Evolutionary conservation across 2,329 filamentous ascomycete species (phyloP).

Genomic region (Magnaporthales sp.): DNA sequence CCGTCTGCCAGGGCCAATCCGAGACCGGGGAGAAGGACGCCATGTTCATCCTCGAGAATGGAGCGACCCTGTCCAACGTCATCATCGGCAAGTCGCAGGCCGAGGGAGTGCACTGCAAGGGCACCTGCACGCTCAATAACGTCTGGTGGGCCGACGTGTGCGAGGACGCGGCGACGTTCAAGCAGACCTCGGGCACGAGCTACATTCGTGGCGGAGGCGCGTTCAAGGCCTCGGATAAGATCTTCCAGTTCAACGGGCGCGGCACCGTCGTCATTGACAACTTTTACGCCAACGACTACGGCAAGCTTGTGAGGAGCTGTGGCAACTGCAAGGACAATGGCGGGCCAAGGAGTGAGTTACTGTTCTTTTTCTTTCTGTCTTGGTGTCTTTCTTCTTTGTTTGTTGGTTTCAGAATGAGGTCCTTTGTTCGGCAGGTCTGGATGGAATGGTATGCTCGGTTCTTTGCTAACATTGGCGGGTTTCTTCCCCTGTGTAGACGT

Average conservation of each 20-base stretch:
- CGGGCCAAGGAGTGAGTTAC: slow-evolving; percentile 24
- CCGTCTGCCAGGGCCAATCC: slow-evolving; percentile 10
- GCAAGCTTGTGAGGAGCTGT: slow-evolving; percentile 40
- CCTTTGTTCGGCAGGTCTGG: neutral
- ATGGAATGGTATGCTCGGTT: neutral
- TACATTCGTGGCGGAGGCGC: slow-evolving; percentile 28
- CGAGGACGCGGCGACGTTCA: slow-evolving; percentile 27
- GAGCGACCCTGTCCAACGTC: slow-evolving; percentile 40
- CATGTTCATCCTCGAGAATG: slow-evolving; percentile 40
- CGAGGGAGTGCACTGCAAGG: slow-evolving; percentile 40
- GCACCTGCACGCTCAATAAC: slow-evolving; percentile 29
- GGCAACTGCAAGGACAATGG: slow-evolving; percentile 29
- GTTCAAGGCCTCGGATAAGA: slow-evolving; percentile 25
- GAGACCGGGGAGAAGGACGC: slow-evolving; percentile 25
- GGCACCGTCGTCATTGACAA: slow-evolving; percentile 24
- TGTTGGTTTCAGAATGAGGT: neutral
- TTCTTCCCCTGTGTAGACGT: slow-evolving; percentile 18
- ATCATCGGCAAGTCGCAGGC: slow-evolving; percentile 40
- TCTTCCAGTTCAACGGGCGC: slow-evolving; percentile 28
- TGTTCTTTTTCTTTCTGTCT: neutral
- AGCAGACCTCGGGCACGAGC: slow-evolving; percentile 25
- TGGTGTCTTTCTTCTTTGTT: neutral
- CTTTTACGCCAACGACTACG: slow-evolving; percentile 36
- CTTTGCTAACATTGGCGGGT: neutral
- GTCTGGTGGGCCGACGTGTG: slow-evolving; percentile 27